A percentile compares a stretch with the other conserved stretches of the same genome.
These are phyloP conservation scores for Musa acuminata DNA, from an alignment of 176 grass and related monocot species.

Conservation along the genomic window DNA sequence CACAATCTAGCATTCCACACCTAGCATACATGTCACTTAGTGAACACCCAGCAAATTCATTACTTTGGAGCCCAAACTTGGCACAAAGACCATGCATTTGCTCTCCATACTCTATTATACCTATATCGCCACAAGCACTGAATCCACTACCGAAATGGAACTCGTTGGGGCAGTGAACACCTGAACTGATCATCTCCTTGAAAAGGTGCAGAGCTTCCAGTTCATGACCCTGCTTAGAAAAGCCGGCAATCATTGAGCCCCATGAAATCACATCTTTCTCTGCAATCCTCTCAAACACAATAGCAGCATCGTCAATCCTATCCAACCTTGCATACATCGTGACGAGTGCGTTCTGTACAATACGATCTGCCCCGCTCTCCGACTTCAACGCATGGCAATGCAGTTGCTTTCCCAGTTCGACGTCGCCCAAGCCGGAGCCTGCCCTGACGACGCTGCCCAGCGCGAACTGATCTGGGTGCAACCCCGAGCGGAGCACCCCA, in stretches of 20 bases:
- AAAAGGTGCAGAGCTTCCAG: constrained; percentile 13
- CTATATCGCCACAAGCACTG: constrained; percentile 13
- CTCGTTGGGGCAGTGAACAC: constrained; percentile 11
- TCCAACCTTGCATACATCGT: constrained; percentile 18
- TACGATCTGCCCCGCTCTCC: background rate
- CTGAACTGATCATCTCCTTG: constrained; percentile 1
- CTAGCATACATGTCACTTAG: constrained; percentile 28
- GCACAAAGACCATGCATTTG: constrained; percentile 20
- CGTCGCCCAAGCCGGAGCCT: constrained; percentile 6
- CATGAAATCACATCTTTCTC: constrained; percentile 25
- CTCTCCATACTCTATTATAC: background rate
- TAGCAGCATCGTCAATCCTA: constrained; percentile 6
- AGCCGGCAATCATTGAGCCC: constrained; percentile 18
- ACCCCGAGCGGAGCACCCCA: constrained; percentile 6
- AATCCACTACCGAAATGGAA: constrained; percentile 28
- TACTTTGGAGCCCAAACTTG: constrained; percentile 15
- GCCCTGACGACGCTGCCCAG: constrained; percentile 14
- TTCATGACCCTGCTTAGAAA: constrained; percentile 21
- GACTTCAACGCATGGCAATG: constrained; percentile 18
- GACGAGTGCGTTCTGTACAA: constrained; percentile 21
- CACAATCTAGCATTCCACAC: constrained; percentile 20
- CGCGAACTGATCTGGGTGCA: constrained; percentile 12
- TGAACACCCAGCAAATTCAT: constrained; percentile 26
- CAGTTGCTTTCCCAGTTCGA: constrained; percentile 13
- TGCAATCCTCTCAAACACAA: constrained; percentile 14